These are phyloP conservation scores for Cystobasidium tubakii DNA, from an alignment of 768 basidiomycete genomes.

Conservation along the genomic window DNA sequence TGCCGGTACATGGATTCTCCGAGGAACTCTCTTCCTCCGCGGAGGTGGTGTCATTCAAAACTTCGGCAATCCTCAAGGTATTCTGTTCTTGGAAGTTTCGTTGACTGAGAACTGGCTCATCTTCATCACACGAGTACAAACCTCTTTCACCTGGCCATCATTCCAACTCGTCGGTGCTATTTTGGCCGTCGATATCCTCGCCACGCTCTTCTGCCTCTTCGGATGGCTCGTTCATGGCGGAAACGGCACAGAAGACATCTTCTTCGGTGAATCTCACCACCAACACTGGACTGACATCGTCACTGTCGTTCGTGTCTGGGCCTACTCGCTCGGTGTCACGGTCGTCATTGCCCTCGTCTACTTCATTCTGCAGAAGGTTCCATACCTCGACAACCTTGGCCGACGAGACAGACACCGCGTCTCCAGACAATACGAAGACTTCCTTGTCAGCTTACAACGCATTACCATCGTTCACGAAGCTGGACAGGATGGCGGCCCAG, in stretches of 20 bases:
- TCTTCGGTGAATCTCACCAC: slow-evolving; percentile 28
- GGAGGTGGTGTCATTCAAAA: slow-evolving; percentile 48
- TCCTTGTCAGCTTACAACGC: slow-evolving; percentile 51
- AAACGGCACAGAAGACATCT: slow-evolving; percentile 37
- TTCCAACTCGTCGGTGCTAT: slow-evolving; percentile 51
- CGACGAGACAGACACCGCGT: slow-evolving; percentile 44
- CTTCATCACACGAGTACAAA: slow-evolving; percentile 43
- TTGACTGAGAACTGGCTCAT: slow-evolving; percentile 53
- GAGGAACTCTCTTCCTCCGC: slow-evolving; percentile 52
- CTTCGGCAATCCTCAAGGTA: slow-evolving; percentile 52
- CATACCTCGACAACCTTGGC: slow-evolving; percentile 52
- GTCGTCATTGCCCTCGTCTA: slow-evolving; percentile 51
- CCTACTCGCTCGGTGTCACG: slow-evolving; percentile 52
- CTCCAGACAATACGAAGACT: slow-evolving; percentile 48
- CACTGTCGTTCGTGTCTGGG: slow-evolving; percentile 53
- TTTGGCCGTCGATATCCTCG: slow-evolving; percentile 51
- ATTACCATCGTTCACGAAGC: slow-evolving; percentile 53
- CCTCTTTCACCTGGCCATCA: slow-evolving; percentile 50
- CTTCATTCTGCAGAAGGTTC: slow-evolving; percentile 51
- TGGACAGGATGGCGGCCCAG: slow-evolving; percentile 35
- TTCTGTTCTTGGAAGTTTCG: slow-evolving; percentile 55
- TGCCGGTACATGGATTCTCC: slow-evolving; percentile 54
- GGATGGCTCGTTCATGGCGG: slow-evolving; percentile 53
- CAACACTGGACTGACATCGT: slow-evolving; percentile 52
- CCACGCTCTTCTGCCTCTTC: slow-evolving; percentile 52